These are phyloP conservation scores for Nemania serpens DNA, from an alignment of 2,329 filamentous ascomycete genomes.

Conservation along the genomic window DNA sequence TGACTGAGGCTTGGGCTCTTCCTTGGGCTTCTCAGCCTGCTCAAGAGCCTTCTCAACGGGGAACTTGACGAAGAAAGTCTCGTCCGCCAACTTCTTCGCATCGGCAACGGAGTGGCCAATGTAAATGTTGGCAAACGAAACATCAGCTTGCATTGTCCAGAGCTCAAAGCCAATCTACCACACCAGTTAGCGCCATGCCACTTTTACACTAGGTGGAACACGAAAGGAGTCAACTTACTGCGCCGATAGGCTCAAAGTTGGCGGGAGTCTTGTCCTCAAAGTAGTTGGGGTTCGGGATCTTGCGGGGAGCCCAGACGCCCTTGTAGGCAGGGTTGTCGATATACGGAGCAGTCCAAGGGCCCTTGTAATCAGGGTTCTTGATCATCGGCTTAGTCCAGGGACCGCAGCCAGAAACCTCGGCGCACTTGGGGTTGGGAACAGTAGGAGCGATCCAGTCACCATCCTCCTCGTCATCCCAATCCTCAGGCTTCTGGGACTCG, in stretches of 20 bases:
- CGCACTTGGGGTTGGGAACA: constrained; percentile 94
- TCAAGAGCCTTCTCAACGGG: constrained; percentile 80
- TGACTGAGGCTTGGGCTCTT: constrained; percentile 66
- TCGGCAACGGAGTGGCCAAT: constrained; percentile 96
- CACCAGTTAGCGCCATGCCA: constrained; percentile 14
- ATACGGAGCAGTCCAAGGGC: constrained; percentile 91
- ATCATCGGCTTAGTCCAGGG: constrained; percentile 90
- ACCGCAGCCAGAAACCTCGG: constrained; percentile 90
- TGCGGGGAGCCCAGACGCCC: constrained; percentile 89
- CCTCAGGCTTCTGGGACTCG: constrained; percentile 95
- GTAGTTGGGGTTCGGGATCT: constrained; percentile 96
- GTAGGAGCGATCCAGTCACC: constrained; percentile 94
- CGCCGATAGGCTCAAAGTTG: constrained; percentile 98
- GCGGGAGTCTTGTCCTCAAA: constrained; percentile 96
- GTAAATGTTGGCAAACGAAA: constrained; percentile 99
- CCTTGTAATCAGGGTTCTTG: constrained; percentile 97
- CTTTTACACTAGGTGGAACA: neutral
- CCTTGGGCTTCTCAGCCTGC: constrained; percentile 79
- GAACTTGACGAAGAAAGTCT: constrained; percentile 90
- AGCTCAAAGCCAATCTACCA: constrained; percentile 93
- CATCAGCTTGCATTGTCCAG: constrained; percentile 99
- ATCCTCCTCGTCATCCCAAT: constrained; percentile 99
- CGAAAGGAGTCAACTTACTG: constrained; percentile 67
- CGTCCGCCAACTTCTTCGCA: constrained; percentile 82
- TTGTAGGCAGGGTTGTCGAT: constrained; percentile 99